phyloP scores from a whole-genome alignment of 306 rosid genomes.

The Potentilla sterilis region DNA sequence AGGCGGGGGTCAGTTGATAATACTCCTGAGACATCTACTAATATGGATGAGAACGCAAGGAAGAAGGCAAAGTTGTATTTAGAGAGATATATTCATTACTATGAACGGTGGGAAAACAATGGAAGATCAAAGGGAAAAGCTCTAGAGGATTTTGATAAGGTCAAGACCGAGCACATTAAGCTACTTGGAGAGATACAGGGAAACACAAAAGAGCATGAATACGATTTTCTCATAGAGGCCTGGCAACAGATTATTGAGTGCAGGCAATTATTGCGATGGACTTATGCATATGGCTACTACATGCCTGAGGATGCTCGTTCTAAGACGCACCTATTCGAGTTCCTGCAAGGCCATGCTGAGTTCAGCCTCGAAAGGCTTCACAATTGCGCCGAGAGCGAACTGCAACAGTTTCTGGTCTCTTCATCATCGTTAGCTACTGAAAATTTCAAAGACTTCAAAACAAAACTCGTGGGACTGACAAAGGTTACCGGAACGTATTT shows the following conservation, averaged over 20 bases:
- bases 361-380: slow-evolving; percentile 8
- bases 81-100: not conserved
- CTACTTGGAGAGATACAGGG: not conserved
- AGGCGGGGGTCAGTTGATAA: not conserved
- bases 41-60: not conserved
- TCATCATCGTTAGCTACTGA: not conserved
- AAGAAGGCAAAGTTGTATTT: not conserved
- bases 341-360: slow-evolving; percentile 4
- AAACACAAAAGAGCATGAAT: not conserved
- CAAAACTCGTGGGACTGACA: not conserved
- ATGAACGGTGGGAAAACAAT: slow-evolving; percentile 1
- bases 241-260: slow-evolving; percentile 11
- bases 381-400: not conserved
- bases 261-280: slow-evolving; percentile 14
- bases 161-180: not conserved
- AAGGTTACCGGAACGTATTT: slow-evolving; percentile 2
- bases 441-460: not conserved
- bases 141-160: not conserved
- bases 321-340: not conserved
- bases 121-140: not conserved
- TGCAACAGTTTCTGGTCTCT: not conserved
- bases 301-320: not conserved
- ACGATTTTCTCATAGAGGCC: slow-evolving; percentile 2
- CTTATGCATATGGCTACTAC: slow-evolving; percentile 7
- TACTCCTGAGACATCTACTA: not conserved